Conservation (phyloP, 208 protist species). For the Wallacemonas rigidus region DNA sequence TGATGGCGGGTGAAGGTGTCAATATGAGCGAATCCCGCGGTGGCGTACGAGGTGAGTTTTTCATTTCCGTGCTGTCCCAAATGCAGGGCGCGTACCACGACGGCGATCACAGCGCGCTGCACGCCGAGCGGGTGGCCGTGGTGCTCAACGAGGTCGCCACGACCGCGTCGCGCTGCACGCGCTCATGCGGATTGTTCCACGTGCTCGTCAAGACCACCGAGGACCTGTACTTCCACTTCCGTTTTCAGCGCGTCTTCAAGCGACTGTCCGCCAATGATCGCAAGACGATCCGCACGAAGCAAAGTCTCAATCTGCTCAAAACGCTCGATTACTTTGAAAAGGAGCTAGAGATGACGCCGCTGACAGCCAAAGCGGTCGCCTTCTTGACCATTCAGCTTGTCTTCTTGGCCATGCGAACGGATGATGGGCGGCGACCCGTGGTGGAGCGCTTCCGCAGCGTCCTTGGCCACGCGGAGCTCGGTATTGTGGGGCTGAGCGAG, state of each 20-base stretch:
- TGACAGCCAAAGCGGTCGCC: conserved; percentile 68
- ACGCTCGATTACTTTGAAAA: conserved; percentile 92
- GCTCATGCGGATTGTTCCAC: conserved; percentile 58
- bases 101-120: conserved; percentile 43
- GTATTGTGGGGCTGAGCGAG: conserved; percentile 75
- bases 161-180: conserved; percentile 76
- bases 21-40: conserved; percentile 21
- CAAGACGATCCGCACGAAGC: conserved; percentile 71
- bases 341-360: conserved; percentile 56
- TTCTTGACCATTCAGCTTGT: conserved; percentile 84
- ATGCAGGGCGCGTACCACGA: conserved; percentile 81
- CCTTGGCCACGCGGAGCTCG: conserved; percentile 50
- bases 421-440: conserved; percentile 50
- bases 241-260: conserved; percentile 78
- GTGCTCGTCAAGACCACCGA: conserved; percentile 83
- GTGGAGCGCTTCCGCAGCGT: conserved; percentile 72
- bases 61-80: conserved; percentile 75
- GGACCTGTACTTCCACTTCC: conserved; percentile 84
- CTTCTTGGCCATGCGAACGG: conserved; percentile 62
- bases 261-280: conserved; percentile 57
- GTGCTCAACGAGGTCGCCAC: conserved; percentile 61
- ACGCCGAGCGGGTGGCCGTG: conserved; percentile 73
- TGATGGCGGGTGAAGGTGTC: conserved; percentile 36
- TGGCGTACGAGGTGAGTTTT: conserved; percentile 70
- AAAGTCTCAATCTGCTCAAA: conserved; percentile 68